These are phyloP conservation scores for Symbiodinium natans DNA, from an alignment of 73 alveolate genomes.

Conservation along the genomic window DNA sequence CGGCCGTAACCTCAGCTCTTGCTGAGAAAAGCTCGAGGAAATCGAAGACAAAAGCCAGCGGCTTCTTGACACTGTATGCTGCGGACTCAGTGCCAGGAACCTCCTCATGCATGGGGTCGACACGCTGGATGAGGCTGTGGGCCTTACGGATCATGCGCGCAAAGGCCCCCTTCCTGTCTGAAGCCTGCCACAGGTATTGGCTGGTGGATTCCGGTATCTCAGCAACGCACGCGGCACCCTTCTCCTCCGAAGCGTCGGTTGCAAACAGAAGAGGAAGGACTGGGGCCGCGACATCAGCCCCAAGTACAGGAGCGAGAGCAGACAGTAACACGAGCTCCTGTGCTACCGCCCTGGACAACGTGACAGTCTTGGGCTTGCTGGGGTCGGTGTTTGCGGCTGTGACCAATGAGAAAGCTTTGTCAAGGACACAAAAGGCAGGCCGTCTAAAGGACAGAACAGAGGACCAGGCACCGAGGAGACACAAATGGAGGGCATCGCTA, in stretches of 20 bases:
- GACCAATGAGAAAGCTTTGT: background rate
- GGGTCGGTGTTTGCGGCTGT: background rate
- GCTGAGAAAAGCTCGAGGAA: background rate
- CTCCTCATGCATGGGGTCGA: too few species aligned
- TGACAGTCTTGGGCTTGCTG: background rate
- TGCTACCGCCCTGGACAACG: background rate
- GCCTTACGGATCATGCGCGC: too few species aligned
- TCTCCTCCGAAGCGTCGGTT: background rate
- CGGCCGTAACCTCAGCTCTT: background rate
- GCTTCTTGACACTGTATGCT: background rate
- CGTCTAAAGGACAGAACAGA: background rate
- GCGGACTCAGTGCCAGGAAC: too few species aligned
- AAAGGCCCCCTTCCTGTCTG: background rate
- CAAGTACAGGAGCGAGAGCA: background rate
- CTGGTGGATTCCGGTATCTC: background rate
- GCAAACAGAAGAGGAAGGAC: background rate
- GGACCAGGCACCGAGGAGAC: constrained; percentile 22
- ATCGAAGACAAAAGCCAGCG: background rate
- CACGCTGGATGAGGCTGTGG: too few species aligned
- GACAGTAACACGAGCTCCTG: background rate
- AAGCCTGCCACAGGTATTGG: background rate
- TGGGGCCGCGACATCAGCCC: background rate
- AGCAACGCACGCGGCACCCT: background rate
- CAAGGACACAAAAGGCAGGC: background rate
- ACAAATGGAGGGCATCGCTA: background rate